Base-by-base conservation (phyloP, 169 alveolate genomes). In the Plasmodium inui region DNA sequence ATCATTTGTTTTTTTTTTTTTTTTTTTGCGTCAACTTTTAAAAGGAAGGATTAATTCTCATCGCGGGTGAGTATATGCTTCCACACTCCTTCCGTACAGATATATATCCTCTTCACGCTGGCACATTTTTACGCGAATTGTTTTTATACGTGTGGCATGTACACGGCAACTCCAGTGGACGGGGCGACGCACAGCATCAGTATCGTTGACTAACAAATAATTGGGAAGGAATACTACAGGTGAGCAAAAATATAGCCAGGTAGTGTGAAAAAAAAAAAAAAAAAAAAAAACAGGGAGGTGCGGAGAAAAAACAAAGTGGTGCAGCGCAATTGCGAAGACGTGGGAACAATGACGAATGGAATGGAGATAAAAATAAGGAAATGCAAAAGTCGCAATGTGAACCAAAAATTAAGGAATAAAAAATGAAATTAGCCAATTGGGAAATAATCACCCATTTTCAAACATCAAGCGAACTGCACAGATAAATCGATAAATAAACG, bases 241-340 rank as follows among this genome's bases (percentile, higher is more conserved):
- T 50, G 6, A 50, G 19, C 61, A 50, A 50, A 3, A 3, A 50
- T 50, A 50, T 50, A 17, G 19, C 22, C 26, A 50, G 22, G 5
- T 14, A 3, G 19, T 17, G 61, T 50, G 61, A 14, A 34, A 34
- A 50, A 50, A 79, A 79, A 30, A 30, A n/a, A 79, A 79, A 30
- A n/a, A 79, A 79, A 79, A 79, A 79, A 41, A 79, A 79, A 76
- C 41, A 76, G 50, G 10, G 28, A 28, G 19, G 53, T 37, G 37
- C 22, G 70, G 14, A 79, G 30, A 79, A 26, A 79, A 30, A 22
- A 73, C 17, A 14, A 79, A 44, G 34, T 10, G 46, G 67, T 9
- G 53, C 57, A 76, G 50, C 32, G 30, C 53, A 50, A 50, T 28
- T 34, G 26, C 50, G 46, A 28, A 76, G 50, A 76, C 50, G 50